A percentile compares a stretch with the other conserved stretches of the same genome.
These are phyloP conservation scores for Gossypium stocksii DNA, from an alignment of 345 rosid species.

Conservation along the genomic window DNA sequence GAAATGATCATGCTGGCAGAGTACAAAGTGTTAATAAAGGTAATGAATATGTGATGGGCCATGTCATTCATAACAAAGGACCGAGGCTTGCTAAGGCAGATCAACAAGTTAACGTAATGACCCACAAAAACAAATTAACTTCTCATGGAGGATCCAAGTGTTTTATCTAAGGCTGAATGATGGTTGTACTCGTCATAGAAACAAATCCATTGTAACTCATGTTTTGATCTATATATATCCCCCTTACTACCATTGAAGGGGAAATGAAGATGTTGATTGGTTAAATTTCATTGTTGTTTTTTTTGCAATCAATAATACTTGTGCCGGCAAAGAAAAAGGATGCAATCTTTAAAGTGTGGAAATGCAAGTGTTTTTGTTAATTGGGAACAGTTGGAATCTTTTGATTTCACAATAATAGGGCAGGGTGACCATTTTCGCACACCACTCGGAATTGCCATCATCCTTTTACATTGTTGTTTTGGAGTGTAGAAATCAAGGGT, in stretches of 20 bases:
- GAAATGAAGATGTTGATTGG: background rate
- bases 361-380: conserved; percentile 16
- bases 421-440: conserved; percentile 59
- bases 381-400: conserved; percentile 16
- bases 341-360: background rate
- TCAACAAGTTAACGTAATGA: background rate
- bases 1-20: too few species aligned
- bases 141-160: background rate
- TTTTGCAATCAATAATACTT: background rate
- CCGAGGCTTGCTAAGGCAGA: background rate
- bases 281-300: background rate
- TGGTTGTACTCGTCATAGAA: background rate
- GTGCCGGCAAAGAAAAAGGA: background rate
- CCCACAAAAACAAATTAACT: background rate
- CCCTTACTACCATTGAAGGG: too few species aligned
- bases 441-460: conserved; percentile 30
- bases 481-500: conserved; percentile 28
- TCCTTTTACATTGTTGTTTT: background rate
- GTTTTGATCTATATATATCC: too few species aligned
- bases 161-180: background rate
- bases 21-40: background rate
- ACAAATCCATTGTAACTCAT: background rate
- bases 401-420: conserved; percentile 16
- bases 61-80: background rate
- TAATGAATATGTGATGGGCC: background rate